Conservation (phyloP, 495 filamentous ascomycete species). For the Oidiodendron maius region DNA sequence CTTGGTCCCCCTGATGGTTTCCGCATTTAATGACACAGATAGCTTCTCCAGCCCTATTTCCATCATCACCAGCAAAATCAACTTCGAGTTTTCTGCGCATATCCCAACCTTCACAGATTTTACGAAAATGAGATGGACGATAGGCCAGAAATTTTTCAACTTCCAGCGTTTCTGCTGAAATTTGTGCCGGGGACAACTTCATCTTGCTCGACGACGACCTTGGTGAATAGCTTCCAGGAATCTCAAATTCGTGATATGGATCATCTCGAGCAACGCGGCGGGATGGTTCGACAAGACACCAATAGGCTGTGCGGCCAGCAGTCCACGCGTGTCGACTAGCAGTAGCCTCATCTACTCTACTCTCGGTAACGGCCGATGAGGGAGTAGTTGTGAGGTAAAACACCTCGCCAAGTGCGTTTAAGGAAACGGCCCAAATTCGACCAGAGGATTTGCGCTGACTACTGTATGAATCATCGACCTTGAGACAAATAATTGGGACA, state of each 20-base stretch:
- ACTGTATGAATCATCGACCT: conserved; percentile 77
- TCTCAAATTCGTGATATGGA: conserved; percentile 51
- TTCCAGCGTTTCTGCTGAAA: conserved; percentile 68
- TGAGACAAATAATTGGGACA: conserved; percentile 82
- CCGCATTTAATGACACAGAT: conserved; percentile 71
- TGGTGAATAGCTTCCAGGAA: conserved; percentile 65
- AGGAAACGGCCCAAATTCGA: conserved; percentile 76
- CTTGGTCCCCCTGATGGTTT: conserved; percentile 39
- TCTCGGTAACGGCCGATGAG: conserved; percentile 27
- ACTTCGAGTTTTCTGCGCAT: conserved; percentile 83
- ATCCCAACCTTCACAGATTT: conserved; percentile 80
- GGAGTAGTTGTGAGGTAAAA: conserved; percentile 75
- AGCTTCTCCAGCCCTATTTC: conserved; percentile 63
- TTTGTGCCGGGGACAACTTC: conserved; percentile 62
- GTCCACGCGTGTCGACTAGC: conserved; percentile 59
- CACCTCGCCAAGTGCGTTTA: conserved; percentile 90
- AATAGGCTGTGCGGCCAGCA: conserved; percentile 68
- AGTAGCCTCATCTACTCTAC: conserved; percentile 42
- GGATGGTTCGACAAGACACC: conserved; percentile 74
- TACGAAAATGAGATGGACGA: conserved; percentile 73
- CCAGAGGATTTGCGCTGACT: conserved; percentile 57
- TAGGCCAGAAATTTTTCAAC: conserved; percentile 71
- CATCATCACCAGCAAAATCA: conserved; percentile 82
- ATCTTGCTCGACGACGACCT: conserved; percentile 63
- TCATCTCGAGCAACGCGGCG: conserved; percentile 65